Evolutionary conservation across 1,139 yeast genomes (phyloP), one percentile per base, ranked within the genome.

Genomic region (Insectozyma bohioensis): DNA sequence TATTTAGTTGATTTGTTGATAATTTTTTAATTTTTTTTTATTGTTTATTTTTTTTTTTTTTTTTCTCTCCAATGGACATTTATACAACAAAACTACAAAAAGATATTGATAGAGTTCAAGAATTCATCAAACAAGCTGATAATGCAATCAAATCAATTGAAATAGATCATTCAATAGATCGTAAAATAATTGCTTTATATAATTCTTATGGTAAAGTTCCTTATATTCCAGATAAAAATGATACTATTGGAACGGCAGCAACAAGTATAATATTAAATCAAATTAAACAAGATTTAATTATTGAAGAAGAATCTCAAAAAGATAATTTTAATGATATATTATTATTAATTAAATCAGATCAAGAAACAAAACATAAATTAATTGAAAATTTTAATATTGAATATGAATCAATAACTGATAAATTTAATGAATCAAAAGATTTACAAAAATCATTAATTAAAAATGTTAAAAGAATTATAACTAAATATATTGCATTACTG

Each of bases 171-270:
- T 29, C 36, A 4, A 29, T 37, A 14, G 46, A 56, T 27, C 40
- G 41, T 20, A 41, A 46, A 25, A 48, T 58, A 3, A 42, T 63
- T 22, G 72, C 71, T 2, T 46, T 52, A 12, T 45, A 51, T 35
- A 56, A 54, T 4, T 43, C 61, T 3, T 58, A 54, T 35, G 40
- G 48, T 11, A 56, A 48, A 30, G 45, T 67, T 4, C 62, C 69
- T 0, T 67, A 54, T 36, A 46, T 45, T 24, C 56, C 65, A 3
- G 61, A 54, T 32, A 65, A 65, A 41, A 59, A 61, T 34, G 72
- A 66, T 33, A 59, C 61, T 28, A 61, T 67, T 17, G 61, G 61
- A 6, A 55, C 57, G 10, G 66, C 70, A 10, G 43, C 61, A 3
- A 63, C 73, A 1, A 56, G 63, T 2, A 44, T 41, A 2, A 27